Evolutionary conservation across 2,329 filamentous ascomycete species (phyloP).

Genomic region (Arthrinium puccinioides): DNA sequence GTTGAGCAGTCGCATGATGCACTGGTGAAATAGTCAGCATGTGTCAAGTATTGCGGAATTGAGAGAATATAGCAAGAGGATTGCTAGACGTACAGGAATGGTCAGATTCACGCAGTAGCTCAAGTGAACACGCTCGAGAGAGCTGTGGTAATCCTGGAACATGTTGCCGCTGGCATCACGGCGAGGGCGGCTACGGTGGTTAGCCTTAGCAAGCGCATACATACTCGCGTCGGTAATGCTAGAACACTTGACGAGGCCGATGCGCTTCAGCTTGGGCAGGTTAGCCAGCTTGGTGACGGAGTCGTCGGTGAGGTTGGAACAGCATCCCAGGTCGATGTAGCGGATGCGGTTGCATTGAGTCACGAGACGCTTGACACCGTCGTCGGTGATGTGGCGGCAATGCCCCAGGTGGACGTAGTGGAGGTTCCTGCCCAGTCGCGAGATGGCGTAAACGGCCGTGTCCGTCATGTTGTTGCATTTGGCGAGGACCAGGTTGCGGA

Average conservation of each 20-base stretch:
- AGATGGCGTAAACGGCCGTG: conserved; percentile 77
- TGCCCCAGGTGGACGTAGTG: conserved; percentile 96
- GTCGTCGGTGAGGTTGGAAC: conserved; percentile 75
- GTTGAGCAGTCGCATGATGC: conserved; percentile 83
- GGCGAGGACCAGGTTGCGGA: conserved; percentile 87
- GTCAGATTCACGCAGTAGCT: conserved; percentile 89
- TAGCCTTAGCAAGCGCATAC: conserved; percentile 69
- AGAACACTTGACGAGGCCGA: conserved; percentile 90
- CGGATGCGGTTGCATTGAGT: conserved; percentile 85
- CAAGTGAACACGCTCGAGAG: conserved; percentile 87
- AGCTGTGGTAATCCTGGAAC: conserved; percentile 50
- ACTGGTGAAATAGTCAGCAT: conserved; percentile 45
- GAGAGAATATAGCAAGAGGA: not conserved
- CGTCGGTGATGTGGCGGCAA: conserved; percentile 84
- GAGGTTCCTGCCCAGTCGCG: conserved; percentile 85
- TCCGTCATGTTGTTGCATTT: conserved; percentile 95
- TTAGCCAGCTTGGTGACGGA: conserved; percentile 79
- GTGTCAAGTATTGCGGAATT: not conserved
- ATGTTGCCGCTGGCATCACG: conserved; percentile 40
- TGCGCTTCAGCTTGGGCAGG: conserved; percentile 87
- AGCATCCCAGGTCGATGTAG: conserved; percentile 98
- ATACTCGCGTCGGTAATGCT: conserved; percentile 89
- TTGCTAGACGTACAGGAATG: conserved; percentile 55
- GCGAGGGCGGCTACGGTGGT: conserved; percentile 42
- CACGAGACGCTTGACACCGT: conserved; percentile 77